Conservation (phyloP, 2,329 filamentous ascomycete species). For the Neofusicoccum parvum region DNA sequence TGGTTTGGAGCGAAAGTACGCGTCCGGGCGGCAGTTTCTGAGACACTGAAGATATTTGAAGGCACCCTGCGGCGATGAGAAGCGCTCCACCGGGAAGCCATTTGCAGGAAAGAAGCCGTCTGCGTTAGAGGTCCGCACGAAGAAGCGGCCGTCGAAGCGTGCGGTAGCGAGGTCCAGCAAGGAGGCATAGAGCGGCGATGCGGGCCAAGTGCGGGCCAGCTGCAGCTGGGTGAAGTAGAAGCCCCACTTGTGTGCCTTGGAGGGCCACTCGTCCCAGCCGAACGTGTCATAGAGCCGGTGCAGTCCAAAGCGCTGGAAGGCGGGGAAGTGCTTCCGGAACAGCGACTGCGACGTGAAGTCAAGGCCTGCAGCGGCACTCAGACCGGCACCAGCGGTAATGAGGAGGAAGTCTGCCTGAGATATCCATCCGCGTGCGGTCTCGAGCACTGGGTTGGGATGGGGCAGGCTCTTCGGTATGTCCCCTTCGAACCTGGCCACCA, state of each 20-base stretch:
- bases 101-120: constrained; percentile 36
- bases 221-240: constrained; percentile 38
- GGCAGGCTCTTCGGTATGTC: not conserved
- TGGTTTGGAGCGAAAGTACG: constrained; percentile 28
- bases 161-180: constrained; percentile 25
- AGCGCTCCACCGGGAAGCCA: constrained; percentile 28
- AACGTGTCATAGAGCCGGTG: constrained; percentile 38
- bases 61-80: constrained; percentile 37
- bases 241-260: constrained; percentile 34
- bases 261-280: constrained; percentile 33
- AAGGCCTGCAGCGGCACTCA: constrained; percentile 39
- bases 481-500: not conserved
- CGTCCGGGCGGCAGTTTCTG: constrained; percentile 32
- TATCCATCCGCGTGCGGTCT: constrained; percentile 28
- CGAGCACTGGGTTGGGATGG: not conserved
- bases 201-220: constrained; percentile 32
- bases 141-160: constrained; percentile 25
- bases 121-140: constrained; percentile 38
- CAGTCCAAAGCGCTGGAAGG: constrained; percentile 33
- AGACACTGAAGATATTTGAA: constrained; percentile 37
- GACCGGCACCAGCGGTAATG: constrained; percentile 37
- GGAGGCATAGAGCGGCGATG: constrained; percentile 27
- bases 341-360: constrained; percentile 37
- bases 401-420: constrained; percentile 30
- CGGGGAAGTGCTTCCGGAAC: constrained; percentile 35